phyloP scores from a whole-genome alignment of 192 early-diverging fungal species.

The Coemansia sp. region DNA sequence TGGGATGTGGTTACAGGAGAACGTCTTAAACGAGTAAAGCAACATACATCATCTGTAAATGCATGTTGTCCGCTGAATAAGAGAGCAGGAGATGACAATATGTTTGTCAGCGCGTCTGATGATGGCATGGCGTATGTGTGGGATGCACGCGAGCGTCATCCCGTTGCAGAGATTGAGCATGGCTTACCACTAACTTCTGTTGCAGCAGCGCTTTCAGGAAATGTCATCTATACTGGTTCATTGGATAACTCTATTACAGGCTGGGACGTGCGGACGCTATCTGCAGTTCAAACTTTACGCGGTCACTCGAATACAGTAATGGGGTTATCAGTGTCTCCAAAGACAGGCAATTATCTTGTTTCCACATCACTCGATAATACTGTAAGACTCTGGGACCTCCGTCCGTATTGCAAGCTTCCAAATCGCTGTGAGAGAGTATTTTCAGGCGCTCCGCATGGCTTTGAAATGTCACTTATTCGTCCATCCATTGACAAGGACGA shows the following conservation, averaged over 20 bases:
- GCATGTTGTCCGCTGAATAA: slow-evolving; percentile 66
- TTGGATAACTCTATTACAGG: slow-evolving; percentile 85
- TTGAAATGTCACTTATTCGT: slow-evolving; percentile 89
- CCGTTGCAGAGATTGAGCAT: slow-evolving; percentile 60
- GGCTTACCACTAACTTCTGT: slow-evolving; percentile 75
- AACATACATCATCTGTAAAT: slow-evolving; percentile 83
- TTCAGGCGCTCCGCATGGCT: slow-evolving; percentile 89
- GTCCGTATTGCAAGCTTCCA: slow-evolving; percentile 70
- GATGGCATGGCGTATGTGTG: slow-evolving; percentile 78
- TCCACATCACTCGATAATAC: slow-evolving; percentile 95
- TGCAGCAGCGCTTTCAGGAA: slow-evolving; percentile 71
- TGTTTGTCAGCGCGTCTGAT: slow-evolving; percentile 81
- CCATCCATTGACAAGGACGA: slow-evolving; percentile 90
- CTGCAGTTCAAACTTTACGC: slow-evolving; percentile 61
- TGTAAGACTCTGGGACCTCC: slow-evolving; percentile 92
- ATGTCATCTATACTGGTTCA: slow-evolving; percentile 80
- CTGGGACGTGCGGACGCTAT: slow-evolving; percentile 86
- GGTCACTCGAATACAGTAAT: slow-evolving; percentile 92
- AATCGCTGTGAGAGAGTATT: slow-evolving; percentile 77
- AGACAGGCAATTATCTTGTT: slow-evolving; percentile 74
- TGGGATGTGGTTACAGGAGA: slow-evolving; percentile 86
- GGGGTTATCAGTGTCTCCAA: slow-evolving; percentile 78
- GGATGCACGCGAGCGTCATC: slow-evolving; percentile 68
- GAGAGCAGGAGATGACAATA: slow-evolving; percentile 60
- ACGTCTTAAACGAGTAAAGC: slow-evolving; percentile 74